A percentile compares a stretch with the other conserved stretches of the same genome.
These are phyloP conservation scores for Hypomontagnella submonticulosa DNA, from an alignment of 495 filamentous ascomycete species.

Conservation along the genomic window DNA sequence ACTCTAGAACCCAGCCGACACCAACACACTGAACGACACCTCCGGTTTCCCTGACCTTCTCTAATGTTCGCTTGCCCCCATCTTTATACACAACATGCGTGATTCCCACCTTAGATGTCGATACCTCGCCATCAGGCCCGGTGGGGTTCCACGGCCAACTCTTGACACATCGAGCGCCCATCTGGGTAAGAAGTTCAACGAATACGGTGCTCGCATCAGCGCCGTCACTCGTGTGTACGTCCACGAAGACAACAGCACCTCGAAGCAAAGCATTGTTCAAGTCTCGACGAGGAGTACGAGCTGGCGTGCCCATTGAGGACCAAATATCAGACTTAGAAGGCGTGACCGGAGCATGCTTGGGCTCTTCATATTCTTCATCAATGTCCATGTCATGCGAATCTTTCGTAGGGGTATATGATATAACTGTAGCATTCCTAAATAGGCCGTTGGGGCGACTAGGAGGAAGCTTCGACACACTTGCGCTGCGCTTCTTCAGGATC, in stretches of 20 bases:
- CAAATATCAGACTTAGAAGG: conserved; percentile 56
- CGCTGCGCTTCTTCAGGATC: conserved; percentile 59
- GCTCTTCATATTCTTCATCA: conserved; percentile 28
- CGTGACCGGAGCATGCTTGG: conserved; percentile 46
- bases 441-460: conserved; percentile 42
- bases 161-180: conserved; percentile 87
- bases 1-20: conserved; percentile 90
- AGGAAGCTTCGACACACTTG: conserved; percentile 64
- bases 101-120: conserved; percentile 74
- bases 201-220: conserved; percentile 88
- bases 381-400: conserved; percentile 35
- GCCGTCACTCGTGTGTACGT: conserved; percentile 91
- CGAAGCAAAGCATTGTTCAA: conserved; percentile 64
- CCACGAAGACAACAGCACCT: conserved; percentile 87
- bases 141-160: conserved; percentile 85
- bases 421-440: conserved; percentile 55
- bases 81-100: conserved; percentile 98
- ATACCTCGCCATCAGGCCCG: conserved; percentile 47
- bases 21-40: conserved; percentile 86
- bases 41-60: conserved; percentile 81
- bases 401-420: conserved; percentile 58
- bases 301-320: conserved; percentile 65
- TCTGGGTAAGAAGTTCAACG: conserved; percentile 78
- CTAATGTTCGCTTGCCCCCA: conserved; percentile 83
- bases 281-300: conserved; percentile 63